Conservation (phyloP, 1,139 yeast species). For the Chernovozyma aurita region DNA sequence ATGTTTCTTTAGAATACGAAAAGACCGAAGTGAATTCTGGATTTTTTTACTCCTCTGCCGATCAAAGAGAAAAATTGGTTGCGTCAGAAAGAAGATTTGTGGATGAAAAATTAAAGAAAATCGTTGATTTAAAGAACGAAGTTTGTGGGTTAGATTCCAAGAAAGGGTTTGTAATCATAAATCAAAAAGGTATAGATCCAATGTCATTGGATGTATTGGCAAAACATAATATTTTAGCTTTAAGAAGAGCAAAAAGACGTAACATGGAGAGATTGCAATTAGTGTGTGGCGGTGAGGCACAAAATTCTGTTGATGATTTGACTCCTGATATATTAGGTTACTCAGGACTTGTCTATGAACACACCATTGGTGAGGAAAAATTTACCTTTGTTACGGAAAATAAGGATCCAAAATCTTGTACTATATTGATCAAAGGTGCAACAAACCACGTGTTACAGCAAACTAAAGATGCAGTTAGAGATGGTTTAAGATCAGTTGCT, state of each 20-base stretch:
- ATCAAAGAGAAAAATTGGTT: conserved; percentile 92
- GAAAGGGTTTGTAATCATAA: conserved; percentile 87
- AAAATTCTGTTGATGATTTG: conserved; percentile 93
- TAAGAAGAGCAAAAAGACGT: conserved; percentile 97
- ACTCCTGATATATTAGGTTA: conserved; percentile 80
- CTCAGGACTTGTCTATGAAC: conserved; percentile 90
- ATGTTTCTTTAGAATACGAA: conserved; percentile 94
- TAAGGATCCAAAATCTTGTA: conserved; percentile 85
- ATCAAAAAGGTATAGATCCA: conserved; percentile 99
- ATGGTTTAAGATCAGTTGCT: conserved; percentile 92
- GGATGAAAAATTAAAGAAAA: conserved; percentile 87
- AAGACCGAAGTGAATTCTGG: conserved; percentile 98
- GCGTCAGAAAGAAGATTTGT: conserved; percentile 93
- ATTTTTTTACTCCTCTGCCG: conserved; percentile 90
- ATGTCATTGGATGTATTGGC: conserved; percentile 94
- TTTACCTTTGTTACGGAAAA: conserved; percentile 94
- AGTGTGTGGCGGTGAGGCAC: conserved; percentile 97
- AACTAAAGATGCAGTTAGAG: conserved; percentile 95
- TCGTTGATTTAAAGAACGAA: conserved; percentile 86
- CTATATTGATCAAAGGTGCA: conserved; percentile 90
- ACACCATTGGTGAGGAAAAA: conserved; percentile 93
- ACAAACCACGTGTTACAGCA: conserved; percentile 85
- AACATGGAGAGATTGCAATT: conserved; percentile 98
- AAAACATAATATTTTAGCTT: conserved; percentile 86
- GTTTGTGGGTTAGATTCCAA: conserved; percentile 76